These are phyloP conservation scores for Tephrocybe sp. DNA, from an alignment of 768 basidiomycete species.

Conservation along the genomic window DNA sequence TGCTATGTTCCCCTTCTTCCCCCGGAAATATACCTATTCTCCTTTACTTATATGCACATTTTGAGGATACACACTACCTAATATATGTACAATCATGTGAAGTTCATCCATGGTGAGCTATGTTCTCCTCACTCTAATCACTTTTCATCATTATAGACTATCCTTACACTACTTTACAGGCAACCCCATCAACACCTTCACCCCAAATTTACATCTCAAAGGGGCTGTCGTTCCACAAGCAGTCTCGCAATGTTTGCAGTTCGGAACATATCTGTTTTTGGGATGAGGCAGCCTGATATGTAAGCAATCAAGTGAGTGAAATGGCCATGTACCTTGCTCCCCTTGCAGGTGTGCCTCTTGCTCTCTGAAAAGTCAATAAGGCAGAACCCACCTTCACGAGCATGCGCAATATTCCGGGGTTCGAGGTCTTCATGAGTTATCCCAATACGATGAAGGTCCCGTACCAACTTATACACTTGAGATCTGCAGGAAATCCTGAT, in stretches of 20 bases:
- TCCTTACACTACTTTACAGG: too few relatives aligned
- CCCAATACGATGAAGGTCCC: slow-evolving; percentile 19
- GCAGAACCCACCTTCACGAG: slow-evolving; percentile 17
- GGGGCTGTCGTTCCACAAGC: slow-evolving; percentile 21
- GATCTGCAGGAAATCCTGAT: slow-evolving; percentile 19
- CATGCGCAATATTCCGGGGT: slow-evolving; percentile 17
- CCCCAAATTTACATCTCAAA: not conserved
- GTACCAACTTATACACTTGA: slow-evolving; percentile 19
- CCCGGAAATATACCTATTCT: too few relatives aligned
- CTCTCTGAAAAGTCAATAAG: slow-evolving; percentile 22
- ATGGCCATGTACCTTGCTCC: slow-evolving; percentile 8
- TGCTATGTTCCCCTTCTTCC: too few relatives aligned
- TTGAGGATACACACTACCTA: too few relatives aligned
- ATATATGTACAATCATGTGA: too few relatives aligned
- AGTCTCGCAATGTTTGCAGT: slow-evolving; percentile 19
- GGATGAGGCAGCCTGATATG: slow-evolving; percentile 7
- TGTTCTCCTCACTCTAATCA: too few relatives aligned
- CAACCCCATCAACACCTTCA: too few relatives aligned
- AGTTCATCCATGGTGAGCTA: too few relatives aligned
- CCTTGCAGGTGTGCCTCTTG: slow-evolving; percentile 15
- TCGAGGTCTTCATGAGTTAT: slow-evolving; percentile 20
- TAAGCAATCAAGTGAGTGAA: slow-evolving; percentile 1
- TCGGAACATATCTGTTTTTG: slow-evolving; percentile 17
- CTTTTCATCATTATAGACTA: too few relatives aligned
- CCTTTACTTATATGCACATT: too few relatives aligned